Evolutionary conservation across 163 green algal species (phyloP), one percentile per base, ranked within the genome.

Genomic region (Smithsoniella earleae): DNA sequence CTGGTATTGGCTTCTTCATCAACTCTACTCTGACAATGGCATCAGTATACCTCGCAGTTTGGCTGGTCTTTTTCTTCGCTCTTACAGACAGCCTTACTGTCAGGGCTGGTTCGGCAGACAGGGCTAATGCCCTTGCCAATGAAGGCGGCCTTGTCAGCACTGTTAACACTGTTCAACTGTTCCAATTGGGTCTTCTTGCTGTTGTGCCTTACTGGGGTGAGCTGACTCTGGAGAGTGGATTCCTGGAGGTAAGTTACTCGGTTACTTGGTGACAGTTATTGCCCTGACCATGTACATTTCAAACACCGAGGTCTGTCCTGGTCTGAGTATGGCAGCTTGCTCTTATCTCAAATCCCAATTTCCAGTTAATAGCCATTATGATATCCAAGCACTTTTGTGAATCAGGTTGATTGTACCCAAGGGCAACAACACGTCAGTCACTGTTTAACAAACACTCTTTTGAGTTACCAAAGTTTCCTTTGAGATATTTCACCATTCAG

Each of bases 1-100:
- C 83, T 22, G 83, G 85, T 76, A 75, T 64, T 45, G 92, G 86
- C 73, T 91, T 95, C 82, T 93, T 88, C 77, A 87, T 93, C 78
- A 95, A 94, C 84, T 86, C 82, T 33, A 84, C 63, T 43, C 76
- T 93, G 20, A 88, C 88, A 0, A 82, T 89, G 73, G 75, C 86
- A 46, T 82, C 76, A 2, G 86, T 92, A 22, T 91, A 89, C 77
- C 79, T 84, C 25, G 87, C 86, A 76, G 76, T 89, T 55, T 92
- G 86, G 77, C 81, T 85, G 36, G 77, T 92, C 64, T 80, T 89
- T 62, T 45, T 92, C 52, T 82, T 91, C 40, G 78, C 85, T 18
- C 83, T 89, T 31, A 69, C 58, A 30, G 58, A 69, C 58, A 45
- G 30, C 0, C 58, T 69, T 16, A 69, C 58, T 13, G 58, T 69